These are phyloP conservation scores for Phoma sp. DNA, from an alignment of 2,329 filamentous ascomycete genomes.

Conservation along the genomic window DNA sequence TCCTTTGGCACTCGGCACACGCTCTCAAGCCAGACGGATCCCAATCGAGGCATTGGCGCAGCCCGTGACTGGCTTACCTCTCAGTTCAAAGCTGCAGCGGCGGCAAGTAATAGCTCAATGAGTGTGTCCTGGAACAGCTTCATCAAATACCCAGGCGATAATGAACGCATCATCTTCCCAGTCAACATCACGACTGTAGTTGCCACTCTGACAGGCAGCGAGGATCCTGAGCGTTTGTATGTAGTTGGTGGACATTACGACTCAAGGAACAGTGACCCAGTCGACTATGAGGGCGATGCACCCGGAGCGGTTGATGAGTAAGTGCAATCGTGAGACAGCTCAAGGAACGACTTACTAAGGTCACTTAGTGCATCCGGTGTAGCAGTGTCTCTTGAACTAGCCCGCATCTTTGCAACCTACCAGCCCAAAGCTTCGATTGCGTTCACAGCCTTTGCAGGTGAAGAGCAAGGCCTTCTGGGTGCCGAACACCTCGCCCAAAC, in stretches of 20 bases:
- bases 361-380: constrained; percentile 23
- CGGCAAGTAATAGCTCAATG: constrained; percentile 56
- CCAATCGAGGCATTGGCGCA: constrained; percentile 60
- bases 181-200: constrained; percentile 59
- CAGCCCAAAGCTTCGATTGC: constrained; percentile 59
- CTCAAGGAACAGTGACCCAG: constrained; percentile 56
- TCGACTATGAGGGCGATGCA: constrained; percentile 59
- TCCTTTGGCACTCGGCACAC: constrained; percentile 64
- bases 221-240: constrained; percentile 57
- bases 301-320: constrained; percentile 63
- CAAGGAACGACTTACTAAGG: not conserved
- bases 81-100: constrained; percentile 56
- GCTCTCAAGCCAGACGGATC: constrained; percentile 58
- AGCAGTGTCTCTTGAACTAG: constrained; percentile 59
- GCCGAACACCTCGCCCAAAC: constrained; percentile 58
- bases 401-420: constrained; percentile 57
- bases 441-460: constrained; percentile 63
- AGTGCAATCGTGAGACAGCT: too few relatives aligned
- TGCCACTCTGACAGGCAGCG: constrained; percentile 55
- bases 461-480: constrained; percentile 63
- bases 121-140: constrained; percentile 59
- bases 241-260: constrained; percentile 64
- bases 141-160: constrained; percentile 53
- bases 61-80: constrained; percentile 61
- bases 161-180: constrained; percentile 53